Conservation (phyloP, 192 early-diverging fungal species). For the Backusella sp. region DNA sequence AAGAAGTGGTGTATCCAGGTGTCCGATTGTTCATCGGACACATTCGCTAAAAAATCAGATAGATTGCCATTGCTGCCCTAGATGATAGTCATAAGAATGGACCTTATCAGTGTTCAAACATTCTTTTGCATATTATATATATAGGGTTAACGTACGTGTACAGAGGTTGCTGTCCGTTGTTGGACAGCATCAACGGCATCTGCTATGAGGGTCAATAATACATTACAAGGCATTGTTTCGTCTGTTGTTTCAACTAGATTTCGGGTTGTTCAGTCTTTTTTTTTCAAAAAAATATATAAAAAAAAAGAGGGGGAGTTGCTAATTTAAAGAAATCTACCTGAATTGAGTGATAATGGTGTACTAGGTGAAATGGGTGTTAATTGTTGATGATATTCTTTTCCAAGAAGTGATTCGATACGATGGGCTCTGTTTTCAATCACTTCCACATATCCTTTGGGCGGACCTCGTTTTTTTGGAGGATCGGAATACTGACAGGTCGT, state of each 20-base stretch:
- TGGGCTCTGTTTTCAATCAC: constrained; percentile 71
- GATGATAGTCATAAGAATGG: constrained; percentile 29
- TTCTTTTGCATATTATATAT: background rate
- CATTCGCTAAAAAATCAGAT: constrained; percentile 20
- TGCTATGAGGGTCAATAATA: background rate
- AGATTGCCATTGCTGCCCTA: constrained; percentile 26
- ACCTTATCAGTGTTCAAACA: constrained; percentile 28
- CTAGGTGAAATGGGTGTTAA: background rate
- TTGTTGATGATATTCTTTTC: constrained; percentile 6
- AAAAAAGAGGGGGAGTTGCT: background rate
- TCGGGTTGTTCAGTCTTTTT: background rate
- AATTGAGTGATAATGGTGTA: background rate
- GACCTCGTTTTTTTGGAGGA: constrained; percentile 59
- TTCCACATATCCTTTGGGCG: constrained; percentile 82
- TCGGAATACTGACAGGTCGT: constrained; percentile 48
- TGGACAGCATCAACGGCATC: background rate
- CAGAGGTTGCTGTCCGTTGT: constrained; percentile 13
- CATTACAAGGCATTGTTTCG: background rate
- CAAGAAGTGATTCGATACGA: constrained; percentile 66
- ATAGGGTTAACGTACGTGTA: constrained; percentile 18
- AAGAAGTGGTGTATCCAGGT: constrained; percentile 25
- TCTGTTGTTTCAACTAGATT: background rate
- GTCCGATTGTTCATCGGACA: constrained; percentile 2
- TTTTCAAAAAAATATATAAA: background rate
- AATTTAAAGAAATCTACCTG: background rate